phyloP scores from a whole-genome alignment of 1,284 basidiomycete species.

The Trichosporon sp. region DNA sequence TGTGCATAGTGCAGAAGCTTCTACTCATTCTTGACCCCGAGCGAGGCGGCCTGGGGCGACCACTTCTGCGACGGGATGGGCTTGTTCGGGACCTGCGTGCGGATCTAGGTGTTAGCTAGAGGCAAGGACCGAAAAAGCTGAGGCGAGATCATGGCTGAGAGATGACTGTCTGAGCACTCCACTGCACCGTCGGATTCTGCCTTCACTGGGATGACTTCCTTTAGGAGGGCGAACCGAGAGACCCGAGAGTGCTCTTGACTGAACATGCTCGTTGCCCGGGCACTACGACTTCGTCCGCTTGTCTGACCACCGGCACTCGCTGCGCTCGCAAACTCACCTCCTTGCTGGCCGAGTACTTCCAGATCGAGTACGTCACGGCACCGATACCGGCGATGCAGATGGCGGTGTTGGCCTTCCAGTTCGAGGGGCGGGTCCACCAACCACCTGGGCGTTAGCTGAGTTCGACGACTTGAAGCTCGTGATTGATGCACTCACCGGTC shows the following conservation, averaged over 20 bases:
- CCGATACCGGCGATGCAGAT: constrained; percentile 58
- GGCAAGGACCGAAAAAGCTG: neutral
- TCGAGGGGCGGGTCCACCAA: constrained; percentile 63
- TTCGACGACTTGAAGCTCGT: neutral
- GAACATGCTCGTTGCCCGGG: too few species aligned
- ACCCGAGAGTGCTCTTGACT: too few species aligned
- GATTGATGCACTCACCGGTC: constrained; percentile 43
- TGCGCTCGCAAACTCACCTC: constrained; percentile 56
- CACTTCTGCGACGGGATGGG: constrained; percentile 57
- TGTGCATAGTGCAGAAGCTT: constrained; percentile 9
- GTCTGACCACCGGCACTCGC: neutral
- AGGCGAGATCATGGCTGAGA: too few species aligned
- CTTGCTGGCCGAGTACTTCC: constrained; percentile 59
- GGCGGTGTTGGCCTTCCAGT: constrained; percentile 62
- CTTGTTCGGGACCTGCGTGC: constrained; percentile 58
- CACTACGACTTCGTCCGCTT: neutral
- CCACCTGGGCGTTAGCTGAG: constrained; percentile 53
- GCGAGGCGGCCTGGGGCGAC: constrained; percentile 48
- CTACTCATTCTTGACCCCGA: constrained; percentile 37
- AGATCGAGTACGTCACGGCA: constrained; percentile 59
- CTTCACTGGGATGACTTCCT: too few species aligned
- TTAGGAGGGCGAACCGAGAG: too few species aligned
- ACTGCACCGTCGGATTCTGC: too few species aligned
- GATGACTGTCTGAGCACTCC: too few species aligned
- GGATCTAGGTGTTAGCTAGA: constrained; percentile 41